Base-by-base conservation (phyloP, 306 rosid genomes). In the Dryas alaskensis region DNA sequence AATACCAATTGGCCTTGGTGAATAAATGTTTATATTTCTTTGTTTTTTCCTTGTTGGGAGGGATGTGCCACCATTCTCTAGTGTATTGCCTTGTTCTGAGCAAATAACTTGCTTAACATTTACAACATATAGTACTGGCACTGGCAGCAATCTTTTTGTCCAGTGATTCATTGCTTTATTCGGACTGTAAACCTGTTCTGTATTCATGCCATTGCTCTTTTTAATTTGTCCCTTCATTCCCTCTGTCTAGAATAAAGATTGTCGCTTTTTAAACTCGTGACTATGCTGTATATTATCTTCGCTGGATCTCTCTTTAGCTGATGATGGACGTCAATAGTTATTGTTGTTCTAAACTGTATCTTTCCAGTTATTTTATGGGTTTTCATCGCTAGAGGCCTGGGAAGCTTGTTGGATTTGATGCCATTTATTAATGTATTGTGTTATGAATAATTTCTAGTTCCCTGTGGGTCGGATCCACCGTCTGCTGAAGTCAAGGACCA, bases 401-500 rank as follows among this genome's bases (percentile, higher is more conserved):
- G 10, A 61, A 8, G 11, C 14, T 8, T 19, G 53, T 45, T 19
- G 65, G 60, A 57, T 60, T 58, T 73, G 47, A 43, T 67, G 49
- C 60, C 65, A 8, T 78, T 25, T 75, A 43, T 6, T 45, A 13
- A 67, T 17, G 17, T 62, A 8, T 67, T 67, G 51, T 66, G 6
- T 81, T 40, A 65, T 53, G 43, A 64, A 58, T 42, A 13, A 74
- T 81, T 22, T 85, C 81, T 87, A 89, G 96, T 89, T 89, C 76
- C 92, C 96, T 0, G 94, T 89, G 67, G 94, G 94, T 59, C 77
- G 94, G 37, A 89, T 89, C 83, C 94, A 89, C 81, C 83, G 92
- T 16, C 84, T 87, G 17, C 71, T 89, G 82, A 89, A 89, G 85
- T 60, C 67, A 5, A 85, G 92, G 70, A 89, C 96, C 54, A 87